Evolutionary conservation across 2,329 filamentous ascomycete species (phyloP).

Genomic region (Colletotrichum theobromicola): DNA sequence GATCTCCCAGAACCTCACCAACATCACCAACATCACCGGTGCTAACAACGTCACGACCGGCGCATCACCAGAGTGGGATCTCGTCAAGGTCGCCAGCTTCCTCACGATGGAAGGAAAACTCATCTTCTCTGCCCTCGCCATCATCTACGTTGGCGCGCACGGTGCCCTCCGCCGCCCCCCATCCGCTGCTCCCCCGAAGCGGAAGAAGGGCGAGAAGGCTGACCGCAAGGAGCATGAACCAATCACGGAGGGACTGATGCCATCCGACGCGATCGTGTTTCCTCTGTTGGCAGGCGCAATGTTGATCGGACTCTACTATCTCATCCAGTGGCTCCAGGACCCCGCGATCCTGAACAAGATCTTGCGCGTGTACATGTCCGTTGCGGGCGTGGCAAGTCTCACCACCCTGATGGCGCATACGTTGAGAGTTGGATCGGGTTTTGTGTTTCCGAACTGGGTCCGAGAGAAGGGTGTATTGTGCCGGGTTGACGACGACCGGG

Average conservation of each 20-base stretch:
- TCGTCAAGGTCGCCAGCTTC: slow-evolving; percentile 36
- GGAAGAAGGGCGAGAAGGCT: slow-evolving; percentile 50
- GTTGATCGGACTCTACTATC: slow-evolving; percentile 79
- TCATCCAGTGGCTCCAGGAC: slow-evolving; percentile 89
- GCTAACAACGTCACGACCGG: slow-evolving; percentile 32
- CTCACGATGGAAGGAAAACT: slow-evolving; percentile 48
- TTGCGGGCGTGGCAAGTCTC: slow-evolving; percentile 79
- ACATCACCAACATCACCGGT: slow-evolving; percentile 24
- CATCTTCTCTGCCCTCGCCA: slow-evolving; percentile 72
- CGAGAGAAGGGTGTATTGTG: slow-evolving; percentile 49
- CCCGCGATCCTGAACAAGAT: slow-evolving; percentile 82
- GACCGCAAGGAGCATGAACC: slow-evolving; percentile 27
- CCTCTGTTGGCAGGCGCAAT: slow-evolving; percentile 77
- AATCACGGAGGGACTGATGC: slow-evolving; percentile 67
- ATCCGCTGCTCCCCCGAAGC: slow-evolving; percentile 69
- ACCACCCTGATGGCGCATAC: slow-evolving; percentile 75
- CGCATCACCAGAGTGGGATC: slow-evolving; percentile 36
- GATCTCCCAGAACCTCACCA: slow-evolving; percentile 30
- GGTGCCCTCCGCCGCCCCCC: slow-evolving; percentile 84
- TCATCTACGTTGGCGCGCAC: slow-evolving; percentile 85
- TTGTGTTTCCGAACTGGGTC: slow-evolving; percentile 79
- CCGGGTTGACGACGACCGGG: slow-evolving; percentile 46
- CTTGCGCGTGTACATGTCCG: slow-evolving; percentile 82
- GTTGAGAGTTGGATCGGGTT: slow-evolving; percentile 66
- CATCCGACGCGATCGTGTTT: slow-evolving; percentile 83